Evolutionary conservation across 495 filamentous ascomycete species (phyloP).

Genomic region (Pseudevernia furfuracea): DNA sequence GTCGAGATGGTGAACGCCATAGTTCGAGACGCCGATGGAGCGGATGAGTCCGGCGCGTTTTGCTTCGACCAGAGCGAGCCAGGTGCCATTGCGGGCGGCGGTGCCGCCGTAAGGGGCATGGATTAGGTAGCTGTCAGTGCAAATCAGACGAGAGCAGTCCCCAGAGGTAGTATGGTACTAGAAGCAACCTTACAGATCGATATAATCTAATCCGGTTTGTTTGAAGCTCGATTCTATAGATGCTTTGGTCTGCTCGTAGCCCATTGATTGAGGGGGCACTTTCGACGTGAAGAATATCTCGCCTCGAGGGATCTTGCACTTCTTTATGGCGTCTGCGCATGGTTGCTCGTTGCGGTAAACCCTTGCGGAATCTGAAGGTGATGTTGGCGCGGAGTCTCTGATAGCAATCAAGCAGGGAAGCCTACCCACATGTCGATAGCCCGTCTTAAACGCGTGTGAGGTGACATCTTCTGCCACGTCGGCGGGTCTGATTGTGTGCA

Average conservation of each 20-base stretch:
- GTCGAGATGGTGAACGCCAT: slow-evolving; percentile 47
- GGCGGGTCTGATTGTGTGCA: slow-evolving; percentile 37
- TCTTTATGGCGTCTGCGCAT: slow-evolving; percentile 40
- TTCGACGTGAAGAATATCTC: slow-evolving; percentile 53
- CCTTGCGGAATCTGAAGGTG: slow-evolving; percentile 48
- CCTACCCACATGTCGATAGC: slow-evolving; percentile 61
- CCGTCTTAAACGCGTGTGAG: slow-evolving; percentile 55
- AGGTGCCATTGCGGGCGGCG: slow-evolving; percentile 43
- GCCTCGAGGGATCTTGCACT: slow-evolving; percentile 39
- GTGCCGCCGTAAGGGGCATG: slow-evolving; percentile 51
- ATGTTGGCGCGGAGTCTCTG: neutral
- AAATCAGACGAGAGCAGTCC: neutral
- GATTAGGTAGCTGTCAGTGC: slow-evolving; percentile 37
- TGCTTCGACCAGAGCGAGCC: slow-evolving; percentile 50
- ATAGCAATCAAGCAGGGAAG: neutral
- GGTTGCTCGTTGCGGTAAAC: slow-evolving; percentile 48
- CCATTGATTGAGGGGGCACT: slow-evolving; percentile 38
- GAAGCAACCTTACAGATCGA: slow-evolving; percentile 41
- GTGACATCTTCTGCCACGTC: slow-evolving; percentile 49
- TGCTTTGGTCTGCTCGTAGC: slow-evolving; percentile 45
- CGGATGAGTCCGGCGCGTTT: slow-evolving; percentile 46
- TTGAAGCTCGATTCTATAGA: slow-evolving; percentile 43
- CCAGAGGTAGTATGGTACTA: neutral
- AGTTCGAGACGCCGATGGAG: slow-evolving; percentile 51
- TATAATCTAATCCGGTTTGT: slow-evolving; percentile 44